Percentiles rank a stretch among this genome's conserved stretches.
These are phyloP conservation scores for Hanseniaspora clermontiae DNA, from an alignment of 805 yeast genomes.

Conservation along the genomic window DNA sequence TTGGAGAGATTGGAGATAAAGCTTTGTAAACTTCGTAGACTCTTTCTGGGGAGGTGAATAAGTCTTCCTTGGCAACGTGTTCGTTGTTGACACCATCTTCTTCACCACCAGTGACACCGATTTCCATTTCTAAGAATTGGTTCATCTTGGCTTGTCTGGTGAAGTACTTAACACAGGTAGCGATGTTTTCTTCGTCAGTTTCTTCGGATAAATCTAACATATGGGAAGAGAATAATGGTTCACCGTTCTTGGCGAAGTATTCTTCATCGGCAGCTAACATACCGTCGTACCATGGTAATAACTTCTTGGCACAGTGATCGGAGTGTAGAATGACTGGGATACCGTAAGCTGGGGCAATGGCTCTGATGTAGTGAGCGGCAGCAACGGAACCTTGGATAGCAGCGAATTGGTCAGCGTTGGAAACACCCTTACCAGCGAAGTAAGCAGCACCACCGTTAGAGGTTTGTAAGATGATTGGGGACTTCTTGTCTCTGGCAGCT, in stretches of 20 bases:
- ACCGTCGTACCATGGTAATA: constrained; percentile 98
- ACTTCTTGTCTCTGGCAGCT: constrained; percentile 87
- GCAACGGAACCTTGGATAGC: constrained; percentile 91
- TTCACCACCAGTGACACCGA: constrained; percentile 99
- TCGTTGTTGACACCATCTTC: constrained; percentile 99
- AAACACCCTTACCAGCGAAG: constrained; percentile 99
- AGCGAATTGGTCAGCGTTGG: constrained; percentile 85
- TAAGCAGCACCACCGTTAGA: constrained; percentile 99
- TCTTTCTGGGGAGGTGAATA: constrained; percentile 93
- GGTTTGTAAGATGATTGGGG: constrained; percentile 93
- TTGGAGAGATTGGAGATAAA: constrained; percentile 79
- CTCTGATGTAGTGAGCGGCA: constrained; percentile 94
- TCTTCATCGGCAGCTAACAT: constrained; percentile 94
- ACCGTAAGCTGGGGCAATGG: constrained; percentile 92
- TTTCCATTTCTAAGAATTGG: constrained; percentile 99
- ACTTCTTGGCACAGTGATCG: constrained; percentile 97
- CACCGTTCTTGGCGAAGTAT: constrained; percentile 73
- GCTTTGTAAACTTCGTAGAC: constrained; percentile 87
- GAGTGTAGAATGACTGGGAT: constrained; percentile 95
- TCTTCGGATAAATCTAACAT: constrained; percentile 98
- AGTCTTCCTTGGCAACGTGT: constrained; percentile 68
- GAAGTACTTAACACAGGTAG: constrained; percentile 88
- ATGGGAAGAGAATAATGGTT: constrained; percentile 96
- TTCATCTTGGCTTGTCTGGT: constrained; percentile 82
- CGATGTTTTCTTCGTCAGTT: constrained; percentile 89